Base-by-base conservation (phyloP, 371 early-diverging fungal genomes). In the Mortierella sp. region DNA sequence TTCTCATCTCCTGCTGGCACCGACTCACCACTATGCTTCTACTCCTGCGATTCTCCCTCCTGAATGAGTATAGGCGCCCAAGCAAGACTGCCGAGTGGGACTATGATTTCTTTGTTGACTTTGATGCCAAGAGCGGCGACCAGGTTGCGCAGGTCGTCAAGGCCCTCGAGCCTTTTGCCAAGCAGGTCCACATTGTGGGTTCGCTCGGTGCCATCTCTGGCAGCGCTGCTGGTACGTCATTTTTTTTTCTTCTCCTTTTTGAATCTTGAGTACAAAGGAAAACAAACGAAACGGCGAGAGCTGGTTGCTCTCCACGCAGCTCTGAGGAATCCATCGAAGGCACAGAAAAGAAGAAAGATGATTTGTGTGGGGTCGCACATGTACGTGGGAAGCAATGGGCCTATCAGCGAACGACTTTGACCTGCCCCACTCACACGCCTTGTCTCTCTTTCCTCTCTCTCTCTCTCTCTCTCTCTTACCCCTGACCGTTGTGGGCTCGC, bases 21-120 rank as follows among this genome's bases (percentile, higher is more conserved):
- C n/a, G n/a, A n/a, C 46, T 43, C 29, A 69, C 48, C 51, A 55
- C 7, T 11, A 25, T 28, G 19, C 25, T 55, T 26, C 29, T 62
- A 55, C n/a, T n/a, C n/a, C n/a, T n/a, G n/a, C n/a, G n/a, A n/a
- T n/a, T n/a, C n/a, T n/a, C n/a, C n/a, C n/a, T n/a, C n/a, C n/a
- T n/a, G n/a, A n/a, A n/a, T n/a, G n/a, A n/a, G 7, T 19, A 62
- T 57, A 89, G 90, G 30, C 94, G 97, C 26, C 97, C 98, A 21
- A 91, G 91, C 75, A 88, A 86, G 71, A 92, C 92, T 1, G 84
- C 84, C 43, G 91, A 90, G 30, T 92, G 92, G 75, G 91, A 92
- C 63, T 97, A 98, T 74, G 97, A 98, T 75, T 96, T 98, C 82
- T 96, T 93, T 84, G 91, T 97, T 58, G 97, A 97, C 75, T 92